These are phyloP conservation scores for Linum usitatissimum DNA, from an alignment of 345 rosid species.

Conservation along the genomic window DNA sequence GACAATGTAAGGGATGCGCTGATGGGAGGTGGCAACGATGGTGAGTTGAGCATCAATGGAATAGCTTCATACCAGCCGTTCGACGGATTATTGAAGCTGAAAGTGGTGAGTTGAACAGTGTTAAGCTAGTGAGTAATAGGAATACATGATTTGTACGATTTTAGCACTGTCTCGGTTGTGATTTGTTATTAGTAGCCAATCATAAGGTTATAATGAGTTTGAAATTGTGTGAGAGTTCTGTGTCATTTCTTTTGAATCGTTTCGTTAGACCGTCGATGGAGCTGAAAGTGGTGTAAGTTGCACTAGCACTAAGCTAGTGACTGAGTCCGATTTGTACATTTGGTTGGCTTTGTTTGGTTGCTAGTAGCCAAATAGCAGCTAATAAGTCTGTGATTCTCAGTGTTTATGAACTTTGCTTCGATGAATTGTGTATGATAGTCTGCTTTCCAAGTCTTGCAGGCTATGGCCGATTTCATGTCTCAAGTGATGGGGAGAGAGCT, in stretches of 20 bases:
- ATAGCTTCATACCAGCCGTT: constrained; percentile 60
- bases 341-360: neutral
- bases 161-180: no score
- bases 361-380: neutral
- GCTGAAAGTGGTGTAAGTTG: constrained; percentile 76
- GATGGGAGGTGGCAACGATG: constrained; percentile 31
- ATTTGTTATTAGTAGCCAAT: no score
- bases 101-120: constrained; percentile 44
- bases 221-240: no score
- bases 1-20: constrained; percentile 43
- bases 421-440: neutral
- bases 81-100: constrained; percentile 61
- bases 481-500: constrained; percentile 39
- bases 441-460: constrained; percentile 32
- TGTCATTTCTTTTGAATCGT: no score
- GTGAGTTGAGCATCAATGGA: constrained; percentile 43
- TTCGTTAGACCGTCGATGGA: constrained; percentile 15
- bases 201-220: no score
- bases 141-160: no score
- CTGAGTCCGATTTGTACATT: neutral
- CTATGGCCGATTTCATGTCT: constrained; percentile 77
- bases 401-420: neutral
- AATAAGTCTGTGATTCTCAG: neutral
- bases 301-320: neutral
- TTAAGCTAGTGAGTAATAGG: neutral